Conservation (phyloP, 176 grass and related monocot genomes). For the Zizania latifolia region DNA sequence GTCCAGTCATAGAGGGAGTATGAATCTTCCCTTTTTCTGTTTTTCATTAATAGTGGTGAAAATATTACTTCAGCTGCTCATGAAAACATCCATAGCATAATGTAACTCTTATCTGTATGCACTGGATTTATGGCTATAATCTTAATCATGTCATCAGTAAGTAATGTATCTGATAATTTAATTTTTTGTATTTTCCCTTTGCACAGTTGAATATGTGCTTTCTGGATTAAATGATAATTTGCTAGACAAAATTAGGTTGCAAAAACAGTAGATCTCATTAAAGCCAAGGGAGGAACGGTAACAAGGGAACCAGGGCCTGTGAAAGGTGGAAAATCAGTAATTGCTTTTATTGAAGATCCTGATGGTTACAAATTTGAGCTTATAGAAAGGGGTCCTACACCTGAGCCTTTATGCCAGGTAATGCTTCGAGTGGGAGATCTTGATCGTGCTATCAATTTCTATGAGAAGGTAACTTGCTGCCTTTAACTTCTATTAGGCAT, state of each 20-base stretch:
- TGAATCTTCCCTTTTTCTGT: not conserved
- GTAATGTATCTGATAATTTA: not conserved
- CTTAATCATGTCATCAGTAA: not conserved
- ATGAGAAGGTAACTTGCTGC: slow-evolving; percentile 67
- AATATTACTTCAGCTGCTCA: not conserved
- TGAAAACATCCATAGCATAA: not conserved
- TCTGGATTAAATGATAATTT: slow-evolving; percentile 7
- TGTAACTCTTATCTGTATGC: not conserved
- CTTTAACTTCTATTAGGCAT: not conserved
- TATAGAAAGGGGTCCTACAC: slow-evolving; percentile 82
- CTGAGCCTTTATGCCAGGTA: slow-evolving; percentile 91
- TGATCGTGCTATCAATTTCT: slow-evolving; percentile 76
- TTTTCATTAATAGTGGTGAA: not conserved
- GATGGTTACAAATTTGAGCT: slow-evolving; percentile 97
- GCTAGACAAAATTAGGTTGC: slow-evolving; percentile 50
- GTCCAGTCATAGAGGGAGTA: not conserved
- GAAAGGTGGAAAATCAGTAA: slow-evolving; percentile 73
- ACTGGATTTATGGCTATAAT: not conserved
- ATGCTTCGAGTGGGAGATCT: slow-evolving; percentile 96
- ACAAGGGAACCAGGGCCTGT: slow-evolving; percentile 86
- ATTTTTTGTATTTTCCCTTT: not conserved
- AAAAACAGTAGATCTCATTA: slow-evolving; percentile 91
- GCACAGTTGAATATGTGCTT: not conserved
- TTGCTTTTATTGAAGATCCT: slow-evolving; percentile 93
- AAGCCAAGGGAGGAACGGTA: slow-evolving; percentile 88